A percentile compares a stretch with the other conserved stretches of the same genome.
Evolutionary conservation across 805 yeast species (phyloP).

Genomic region (Starmerella khaoyaiensis): DNA sequence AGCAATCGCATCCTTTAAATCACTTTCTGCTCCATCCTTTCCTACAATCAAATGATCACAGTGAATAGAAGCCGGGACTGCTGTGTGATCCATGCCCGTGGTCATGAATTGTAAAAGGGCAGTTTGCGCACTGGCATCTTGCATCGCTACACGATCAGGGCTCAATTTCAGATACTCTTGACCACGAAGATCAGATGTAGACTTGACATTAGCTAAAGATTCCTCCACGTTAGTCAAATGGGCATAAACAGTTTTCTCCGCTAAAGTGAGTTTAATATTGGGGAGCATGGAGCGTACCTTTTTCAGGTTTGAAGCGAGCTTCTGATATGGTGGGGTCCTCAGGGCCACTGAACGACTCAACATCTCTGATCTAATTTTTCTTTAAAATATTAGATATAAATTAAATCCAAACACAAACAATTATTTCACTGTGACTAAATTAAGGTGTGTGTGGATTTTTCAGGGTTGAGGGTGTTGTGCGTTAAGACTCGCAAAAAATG

Average conservation of each 20-base stretch:
- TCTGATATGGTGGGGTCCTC: slow-evolving; percentile 80
- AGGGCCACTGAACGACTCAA: slow-evolving; percentile 31
- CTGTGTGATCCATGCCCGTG: slow-evolving; percentile 74
- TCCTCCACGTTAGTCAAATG: slow-evolving; percentile 85
- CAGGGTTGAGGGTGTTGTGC: slow-evolving; percentile 11
- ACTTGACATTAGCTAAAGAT: slow-evolving; percentile 42
- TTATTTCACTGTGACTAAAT: too few species aligned
- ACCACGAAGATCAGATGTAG: slow-evolving; percentile 56
- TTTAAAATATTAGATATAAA: too few species aligned
- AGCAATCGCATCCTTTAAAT: slow-evolving; percentile 65
- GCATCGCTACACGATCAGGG: slow-evolving; percentile 99
- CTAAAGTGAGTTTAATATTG: slow-evolving; percentile 71
- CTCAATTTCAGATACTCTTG: slow-evolving; percentile 77
- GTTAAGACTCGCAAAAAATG: too few species aligned
- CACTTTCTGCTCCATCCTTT: slow-evolving; percentile 78
- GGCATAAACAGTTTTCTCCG: slow-evolving; percentile 88
- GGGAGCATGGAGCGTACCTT: slow-evolving; percentile 49
- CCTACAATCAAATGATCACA: slow-evolving; percentile 98
- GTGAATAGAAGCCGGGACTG: slow-evolving; percentile 91
- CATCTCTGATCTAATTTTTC: background rate
- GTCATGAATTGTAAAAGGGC: slow-evolving; percentile 98
- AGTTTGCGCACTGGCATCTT: slow-evolving; percentile 99
- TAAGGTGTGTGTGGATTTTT: slow-evolving; percentile 2
- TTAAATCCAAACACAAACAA: too few species aligned
- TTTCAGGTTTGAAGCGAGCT: slow-evolving; percentile 50